A percentile compares a stretch with the other conserved stretches of the same genome.
Evolutionary conservation across 2,329 filamentous ascomycete species (phyloP).

Genomic region (Hymenoscyphus linearis): DNA sequence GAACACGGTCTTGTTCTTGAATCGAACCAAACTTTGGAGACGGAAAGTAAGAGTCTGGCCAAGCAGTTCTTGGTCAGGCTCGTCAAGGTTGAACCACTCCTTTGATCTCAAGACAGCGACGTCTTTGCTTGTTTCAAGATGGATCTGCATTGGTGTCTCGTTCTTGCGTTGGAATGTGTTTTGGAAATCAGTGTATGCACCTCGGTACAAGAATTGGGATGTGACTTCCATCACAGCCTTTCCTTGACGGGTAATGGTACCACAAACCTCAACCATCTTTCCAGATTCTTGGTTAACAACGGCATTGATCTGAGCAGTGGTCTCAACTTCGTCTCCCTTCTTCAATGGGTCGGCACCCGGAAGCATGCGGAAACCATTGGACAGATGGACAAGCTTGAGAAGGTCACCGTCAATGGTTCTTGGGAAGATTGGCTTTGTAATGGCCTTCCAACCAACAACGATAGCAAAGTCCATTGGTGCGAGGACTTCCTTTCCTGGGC

Average conservation of each 20-base stretch:
- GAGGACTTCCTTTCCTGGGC: constrained; percentile 87
- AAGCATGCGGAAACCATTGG: constrained; percentile 97
- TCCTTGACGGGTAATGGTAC: constrained; percentile 82
- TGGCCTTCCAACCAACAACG: constrained; percentile 98
- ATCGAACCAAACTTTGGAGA: constrained; percentile 82
- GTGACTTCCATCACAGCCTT: constrained; percentile 95
- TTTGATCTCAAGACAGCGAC: constrained; percentile 92
- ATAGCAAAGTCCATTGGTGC: constrained; percentile 99
- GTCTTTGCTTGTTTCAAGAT: constrained; percentile 82
- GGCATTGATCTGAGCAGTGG: constrained; percentile 92
- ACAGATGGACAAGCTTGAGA: constrained; percentile 91
- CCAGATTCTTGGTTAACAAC: constrained; percentile 97
- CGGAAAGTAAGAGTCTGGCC: constrained; percentile 95
- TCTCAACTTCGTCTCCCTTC: constrained; percentile 89
- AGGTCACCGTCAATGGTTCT: constrained; percentile 93
- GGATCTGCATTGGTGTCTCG: constrained; percentile 90
- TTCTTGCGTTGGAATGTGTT: constrained; percentile 98
- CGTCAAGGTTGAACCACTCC: constrained; percentile 91
- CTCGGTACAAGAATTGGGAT: constrained; percentile 95
- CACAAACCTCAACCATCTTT: constrained; percentile 99
- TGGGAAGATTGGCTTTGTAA: constrained; percentile 98
- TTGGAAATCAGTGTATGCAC: constrained; percentile 85
- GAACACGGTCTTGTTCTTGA: constrained; percentile 92
- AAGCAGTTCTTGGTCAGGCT: constrained; percentile 79
- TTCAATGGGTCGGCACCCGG: constrained; percentile 91